Base-by-base conservation (phyloP, 169 alveolate species). In the Neospora caninum region DNA sequence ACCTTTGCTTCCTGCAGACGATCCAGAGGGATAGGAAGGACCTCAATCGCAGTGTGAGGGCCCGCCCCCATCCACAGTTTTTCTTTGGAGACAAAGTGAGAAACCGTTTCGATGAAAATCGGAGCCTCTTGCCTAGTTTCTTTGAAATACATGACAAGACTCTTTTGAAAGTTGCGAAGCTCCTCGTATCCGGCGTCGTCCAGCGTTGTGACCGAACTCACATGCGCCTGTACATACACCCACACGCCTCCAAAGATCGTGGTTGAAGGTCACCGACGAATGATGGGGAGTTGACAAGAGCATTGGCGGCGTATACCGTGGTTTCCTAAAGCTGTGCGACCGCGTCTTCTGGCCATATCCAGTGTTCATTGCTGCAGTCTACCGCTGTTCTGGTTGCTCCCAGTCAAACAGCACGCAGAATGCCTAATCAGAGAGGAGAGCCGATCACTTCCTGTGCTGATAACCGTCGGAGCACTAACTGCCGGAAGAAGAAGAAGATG, bases 61-160 rank as follows among this genome's bases (percentile, higher is more conserved):
- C 94, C 94, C 7, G 67, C 83, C 31, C 91, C 91, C 87, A 49
- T 27, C 87, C 34, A 18, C 27, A 18, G 53, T 36, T 34, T 92
- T 88, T 92, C 94, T 38, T 29, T n/a, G 54, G 91, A 20, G 87
- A 49, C 91, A 41, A 39, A 34, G 87, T 31, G 53, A 2, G 87
- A 10, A 49, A 92, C 94, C n/a, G 94, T 92, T 78, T 92, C 94
- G 53, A 92, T 34, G 69, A 92, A 92, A 34, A 92, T 29, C 58
- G 94, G 94, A 34, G 45, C 73, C 36, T 58, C 58, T 18, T 34
- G 49, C 20, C 45, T 13, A 0, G 58, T 38, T 0, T 38, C 86
- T 41, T 88, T 43, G 69, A 92, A 92, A 45, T 22, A 80, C 73
- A 36, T 22, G 43, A 43, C 91, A 1, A 92, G 80, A 31, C 73